A percentile compares a stretch with the other conserved stretches of the same genome.
These are phyloP conservation scores for Pachysandra terminalis DNA, from an alignment of 164 flowering plant genomes.

Conservation along the genomic window DNA sequence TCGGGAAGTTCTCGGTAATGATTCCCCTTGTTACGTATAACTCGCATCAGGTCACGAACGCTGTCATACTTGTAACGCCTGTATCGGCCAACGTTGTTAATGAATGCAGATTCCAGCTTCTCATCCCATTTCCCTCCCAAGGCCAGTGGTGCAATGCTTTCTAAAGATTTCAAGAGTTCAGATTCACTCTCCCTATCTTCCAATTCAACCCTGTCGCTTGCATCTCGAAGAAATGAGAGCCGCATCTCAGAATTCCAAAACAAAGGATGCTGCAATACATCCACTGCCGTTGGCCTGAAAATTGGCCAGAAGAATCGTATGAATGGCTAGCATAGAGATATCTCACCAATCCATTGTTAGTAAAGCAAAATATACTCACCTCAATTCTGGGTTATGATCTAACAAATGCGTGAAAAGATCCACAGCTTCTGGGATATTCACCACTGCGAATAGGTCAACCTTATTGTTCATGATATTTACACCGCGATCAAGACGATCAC, in stretches of 20 bases:
- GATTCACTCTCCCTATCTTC: constrained; percentile 57
- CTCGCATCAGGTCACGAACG: constrained; percentile 62
- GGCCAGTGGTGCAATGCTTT: constrained; percentile 41
- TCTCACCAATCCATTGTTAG: background rate
- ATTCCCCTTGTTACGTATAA: constrained; percentile 69
- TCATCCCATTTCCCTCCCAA: constrained; percentile 75
- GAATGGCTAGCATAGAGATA: background rate
- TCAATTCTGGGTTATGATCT: constrained; percentile 53
- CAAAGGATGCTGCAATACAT: constrained; percentile 64
- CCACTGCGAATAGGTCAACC: constrained; percentile 62
- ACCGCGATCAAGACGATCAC: constrained; percentile 64
- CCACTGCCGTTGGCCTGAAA: constrained; percentile 54
- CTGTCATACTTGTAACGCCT: constrained; percentile 70
- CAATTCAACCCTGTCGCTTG: constrained; percentile 68
- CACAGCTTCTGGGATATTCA: constrained; percentile 68
- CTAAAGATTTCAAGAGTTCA: constrained; percentile 51
- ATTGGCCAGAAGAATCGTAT: background rate
- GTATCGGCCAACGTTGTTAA: constrained; percentile 56
- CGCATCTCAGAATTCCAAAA: constrained; percentile 68
- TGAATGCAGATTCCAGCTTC: constrained; percentile 53
- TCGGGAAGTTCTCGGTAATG: constrained; percentile 68
- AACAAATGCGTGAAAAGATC: constrained; percentile 58
- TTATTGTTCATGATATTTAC: constrained; percentile 49
- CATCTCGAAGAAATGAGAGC: constrained; percentile 72
- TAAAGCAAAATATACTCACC: constrained; percentile 26